Conservation (phyloP, 164 flowering plant genomes). For the Taxillus chinensis region DNA sequence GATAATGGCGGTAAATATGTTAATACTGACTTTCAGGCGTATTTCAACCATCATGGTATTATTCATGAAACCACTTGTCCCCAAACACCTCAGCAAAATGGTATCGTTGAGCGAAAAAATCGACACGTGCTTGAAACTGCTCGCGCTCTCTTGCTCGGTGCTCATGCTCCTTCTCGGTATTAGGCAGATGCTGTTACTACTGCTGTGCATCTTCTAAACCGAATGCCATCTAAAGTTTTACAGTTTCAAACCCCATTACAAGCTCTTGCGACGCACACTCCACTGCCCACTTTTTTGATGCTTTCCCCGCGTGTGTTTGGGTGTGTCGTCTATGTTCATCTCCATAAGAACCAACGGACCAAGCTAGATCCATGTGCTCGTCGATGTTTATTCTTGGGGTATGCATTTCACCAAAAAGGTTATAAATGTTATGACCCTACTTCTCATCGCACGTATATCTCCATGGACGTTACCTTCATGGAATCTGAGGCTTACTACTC, state of each 20-base stretch:
- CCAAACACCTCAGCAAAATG: conserved; percentile 8
- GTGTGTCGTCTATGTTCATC: no score
- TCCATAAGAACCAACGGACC: background rate
- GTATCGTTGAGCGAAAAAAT: conserved; percentile 1
- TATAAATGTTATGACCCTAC: background rate
- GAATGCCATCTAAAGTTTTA: background rate
- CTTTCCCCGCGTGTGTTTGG: conserved; percentile 4
- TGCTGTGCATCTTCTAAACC: background rate
- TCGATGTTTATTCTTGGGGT: background rate
- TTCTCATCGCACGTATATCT: background rate
- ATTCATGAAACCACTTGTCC: conserved; percentile 8
- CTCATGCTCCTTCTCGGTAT: background rate
- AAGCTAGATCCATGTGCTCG: conserved; percentile 5
- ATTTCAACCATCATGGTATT: background rate
- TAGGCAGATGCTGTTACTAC: background rate
- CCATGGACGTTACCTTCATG: conserved; percentile 11
- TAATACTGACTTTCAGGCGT: background rate
- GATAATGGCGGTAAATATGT: conserved; percentile 4
- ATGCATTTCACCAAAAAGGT: background rate
- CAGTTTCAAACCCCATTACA: conserved; percentile 1
- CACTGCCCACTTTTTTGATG: background rate
- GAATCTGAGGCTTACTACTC: conserved; percentile 3
- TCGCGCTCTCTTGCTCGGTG: conserved; percentile 2
- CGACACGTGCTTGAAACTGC: background rate
- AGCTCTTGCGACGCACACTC: background rate